Conservation (phyloP, 1,139 yeast genomes). For the Entelexis paramagnoliae region DNA sequence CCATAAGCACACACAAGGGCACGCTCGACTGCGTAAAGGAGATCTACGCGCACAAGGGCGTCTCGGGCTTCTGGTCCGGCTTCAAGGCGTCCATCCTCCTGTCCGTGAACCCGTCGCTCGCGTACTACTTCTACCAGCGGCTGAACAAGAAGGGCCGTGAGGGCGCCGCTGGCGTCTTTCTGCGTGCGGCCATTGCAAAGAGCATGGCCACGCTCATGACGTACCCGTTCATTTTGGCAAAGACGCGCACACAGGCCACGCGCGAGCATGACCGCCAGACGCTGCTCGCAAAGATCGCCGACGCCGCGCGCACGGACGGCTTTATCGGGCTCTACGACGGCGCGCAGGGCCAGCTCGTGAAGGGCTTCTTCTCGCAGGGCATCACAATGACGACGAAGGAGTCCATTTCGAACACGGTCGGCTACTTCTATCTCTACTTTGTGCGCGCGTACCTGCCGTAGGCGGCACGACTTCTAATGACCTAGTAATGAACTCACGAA, state of each 20-base stretch:
- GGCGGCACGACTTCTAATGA: no score
- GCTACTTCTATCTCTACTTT: conserved; percentile 15
- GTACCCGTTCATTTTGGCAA: conserved; percentile 40
- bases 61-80: conserved; percentile 68
- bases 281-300: conserved; percentile 56
- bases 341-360: conserved; percentile 30
- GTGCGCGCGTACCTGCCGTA: not conserved
- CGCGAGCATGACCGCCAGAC: conserved; percentile 43
- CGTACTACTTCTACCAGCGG: conserved; percentile 38
- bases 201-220: conserved; percentile 31
- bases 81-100: conserved; percentile 59
- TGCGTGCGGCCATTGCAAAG: conserved; percentile 31
- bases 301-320: conserved; percentile 48
- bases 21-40: conserved; percentile 35
- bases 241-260: conserved; percentile 62
- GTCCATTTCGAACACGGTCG: conserved; percentile 28
- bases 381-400: conserved; percentile 33
- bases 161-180: conserved; percentile 26
- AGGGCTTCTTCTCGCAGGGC: conserved; percentile 33
- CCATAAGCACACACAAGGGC: not conserved
- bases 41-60: conserved; percentile 49
- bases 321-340: conserved; percentile 63
- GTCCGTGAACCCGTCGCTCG: conserved; percentile 66
- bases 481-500: not conserved
- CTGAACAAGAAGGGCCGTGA: conserved; percentile 28